Conservation (phyloP, 2,329 filamentous ascomycete species). For the Colletotrichum euphorbiae region DNA sequence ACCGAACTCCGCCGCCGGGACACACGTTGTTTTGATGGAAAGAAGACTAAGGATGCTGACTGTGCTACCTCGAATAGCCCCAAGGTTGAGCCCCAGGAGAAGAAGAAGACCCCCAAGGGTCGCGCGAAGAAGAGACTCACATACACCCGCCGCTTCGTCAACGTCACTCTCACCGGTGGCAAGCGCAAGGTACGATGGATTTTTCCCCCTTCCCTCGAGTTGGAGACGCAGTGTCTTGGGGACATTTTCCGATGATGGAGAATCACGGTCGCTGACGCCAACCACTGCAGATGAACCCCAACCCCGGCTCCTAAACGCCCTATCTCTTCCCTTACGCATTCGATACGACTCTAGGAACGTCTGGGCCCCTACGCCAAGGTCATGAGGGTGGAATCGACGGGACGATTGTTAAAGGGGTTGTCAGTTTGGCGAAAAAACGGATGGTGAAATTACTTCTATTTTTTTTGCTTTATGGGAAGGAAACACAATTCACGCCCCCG, state of each 20-base stretch:
- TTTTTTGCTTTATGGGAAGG: constrained; percentile 16
- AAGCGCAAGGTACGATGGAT: constrained; percentile 86
- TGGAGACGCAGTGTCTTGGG: background rate
- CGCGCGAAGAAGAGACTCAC: constrained; percentile 96
- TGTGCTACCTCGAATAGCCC: constrained; percentile 27
- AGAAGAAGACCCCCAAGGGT: constrained; percentile 96
- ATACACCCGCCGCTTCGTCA: constrained; percentile 98
- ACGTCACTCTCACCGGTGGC: constrained; percentile 96
- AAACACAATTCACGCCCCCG: background rate
- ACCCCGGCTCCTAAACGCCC: constrained; percentile 52
- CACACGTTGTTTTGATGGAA: background rate
- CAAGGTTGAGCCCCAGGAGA: constrained; percentile 90
- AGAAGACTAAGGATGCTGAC: constrained; percentile 25
- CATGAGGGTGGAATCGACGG: constrained; percentile 41
- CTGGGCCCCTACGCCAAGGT: constrained; percentile 26
- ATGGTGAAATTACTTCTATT: constrained; percentile 30
- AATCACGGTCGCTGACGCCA: constrained; percentile 38
- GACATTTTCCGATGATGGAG: no score
- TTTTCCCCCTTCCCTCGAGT: background rate
- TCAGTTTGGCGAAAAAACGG: constrained; percentile 23
- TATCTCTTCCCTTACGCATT: constrained; percentile 37
- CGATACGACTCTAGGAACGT: constrained; percentile 42
- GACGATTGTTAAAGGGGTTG: constrained; percentile 33
- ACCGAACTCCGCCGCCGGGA: background rate
- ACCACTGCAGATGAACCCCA: constrained; percentile 54